Evolutionary conservation across 2,329 filamentous ascomycete genomes (phyloP).

Genomic region (Alternaria metachromatica): DNA sequence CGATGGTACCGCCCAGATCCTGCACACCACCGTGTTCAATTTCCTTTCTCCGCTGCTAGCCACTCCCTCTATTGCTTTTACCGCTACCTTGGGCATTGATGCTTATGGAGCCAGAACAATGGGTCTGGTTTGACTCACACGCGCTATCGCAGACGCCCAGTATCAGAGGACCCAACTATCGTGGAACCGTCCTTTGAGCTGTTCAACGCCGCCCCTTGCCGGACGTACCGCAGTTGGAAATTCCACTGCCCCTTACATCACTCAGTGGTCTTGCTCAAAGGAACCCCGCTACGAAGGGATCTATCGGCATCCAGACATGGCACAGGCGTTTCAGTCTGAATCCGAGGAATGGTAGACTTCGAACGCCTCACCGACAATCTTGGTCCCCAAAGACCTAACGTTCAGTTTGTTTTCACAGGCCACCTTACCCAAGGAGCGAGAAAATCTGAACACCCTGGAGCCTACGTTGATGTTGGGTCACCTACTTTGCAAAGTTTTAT

Average conservation of each 20-base stretch:
- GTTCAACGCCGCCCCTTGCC: slow-evolving; percentile 2
- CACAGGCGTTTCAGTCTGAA: neutral
- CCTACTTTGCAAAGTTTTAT: neutral
- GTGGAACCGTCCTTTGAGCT: neutral
- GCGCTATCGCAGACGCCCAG: slow-evolving; percentile 4
- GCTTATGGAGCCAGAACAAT: neutral
- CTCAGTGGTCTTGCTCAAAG: neutral
- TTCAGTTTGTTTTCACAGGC: neutral
- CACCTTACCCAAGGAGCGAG: neutral
- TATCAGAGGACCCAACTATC: neutral
- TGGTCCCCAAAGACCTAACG: neutral
- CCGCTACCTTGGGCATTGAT: neutral
- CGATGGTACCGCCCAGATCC: slow-evolving; percentile 12
- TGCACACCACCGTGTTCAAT: slow-evolving; percentile 26
- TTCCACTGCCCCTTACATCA: neutral
- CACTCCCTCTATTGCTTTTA: neutral
- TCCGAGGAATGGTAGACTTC: neutral
- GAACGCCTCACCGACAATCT: neutral
- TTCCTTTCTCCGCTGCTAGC: slow-evolving; percentile 11
- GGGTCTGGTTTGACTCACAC: slow-evolving; percentile 7
- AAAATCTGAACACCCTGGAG: neutral
- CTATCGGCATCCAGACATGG: neutral
- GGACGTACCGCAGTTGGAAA: neutral
- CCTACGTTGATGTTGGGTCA: neutral
- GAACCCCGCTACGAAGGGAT: neutral